These are phyloP conservation scores for Vaucheria bursata DNA, from an alignment of 352 stramenopile genomes.

Conservation along the genomic window DNA sequence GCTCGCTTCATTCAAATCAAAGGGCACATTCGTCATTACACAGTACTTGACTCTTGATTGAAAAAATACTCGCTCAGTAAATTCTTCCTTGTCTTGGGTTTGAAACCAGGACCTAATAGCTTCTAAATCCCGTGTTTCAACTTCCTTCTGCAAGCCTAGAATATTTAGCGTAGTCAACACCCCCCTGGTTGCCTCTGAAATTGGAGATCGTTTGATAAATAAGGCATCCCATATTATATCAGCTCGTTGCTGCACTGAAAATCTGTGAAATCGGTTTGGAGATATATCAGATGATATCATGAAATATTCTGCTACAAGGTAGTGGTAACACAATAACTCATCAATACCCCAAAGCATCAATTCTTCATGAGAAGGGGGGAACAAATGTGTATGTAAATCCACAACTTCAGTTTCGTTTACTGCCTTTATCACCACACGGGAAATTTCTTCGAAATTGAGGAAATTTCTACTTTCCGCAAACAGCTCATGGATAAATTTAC, in stretches of 20 bases:
- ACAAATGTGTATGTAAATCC: conserved; percentile 83
- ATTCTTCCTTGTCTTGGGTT: conserved; percentile 59
- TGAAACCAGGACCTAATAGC: conserved; percentile 72
- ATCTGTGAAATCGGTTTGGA: conserved; percentile 66
- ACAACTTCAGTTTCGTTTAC: conserved; percentile 49
- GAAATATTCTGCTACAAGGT: conserved; percentile 83
- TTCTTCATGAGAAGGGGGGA: conserved; percentile 73
- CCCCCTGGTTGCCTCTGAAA: conserved; percentile 71
- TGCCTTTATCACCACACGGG: conserved; percentile 1
- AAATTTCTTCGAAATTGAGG: conserved; percentile 16
- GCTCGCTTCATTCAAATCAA: conserved; percentile 51
- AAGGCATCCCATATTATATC: conserved; percentile 76
- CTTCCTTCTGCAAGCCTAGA: conserved; percentile 62
- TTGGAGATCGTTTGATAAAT: conserved; percentile 70
- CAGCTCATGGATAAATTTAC: conserved; percentile 11
- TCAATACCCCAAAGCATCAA: conserved; percentile 84
- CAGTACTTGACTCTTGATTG: conserved; percentile 57
- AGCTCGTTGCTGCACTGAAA: conserved; percentile 66
- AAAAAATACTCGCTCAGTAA: conserved; percentile 53
- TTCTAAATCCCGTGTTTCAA: conserved; percentile 63
- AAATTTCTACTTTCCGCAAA: not conserved
- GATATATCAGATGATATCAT: conserved; percentile 56
- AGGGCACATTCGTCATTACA: conserved; percentile 91
- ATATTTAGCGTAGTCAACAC: conserved; percentile 72
- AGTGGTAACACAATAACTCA: conserved; percentile 87